Evolutionary conservation across 139 green algal genomes (phyloP), one percentile per base, ranked within the genome.

Genomic region (Chlorella sp.): DNA sequence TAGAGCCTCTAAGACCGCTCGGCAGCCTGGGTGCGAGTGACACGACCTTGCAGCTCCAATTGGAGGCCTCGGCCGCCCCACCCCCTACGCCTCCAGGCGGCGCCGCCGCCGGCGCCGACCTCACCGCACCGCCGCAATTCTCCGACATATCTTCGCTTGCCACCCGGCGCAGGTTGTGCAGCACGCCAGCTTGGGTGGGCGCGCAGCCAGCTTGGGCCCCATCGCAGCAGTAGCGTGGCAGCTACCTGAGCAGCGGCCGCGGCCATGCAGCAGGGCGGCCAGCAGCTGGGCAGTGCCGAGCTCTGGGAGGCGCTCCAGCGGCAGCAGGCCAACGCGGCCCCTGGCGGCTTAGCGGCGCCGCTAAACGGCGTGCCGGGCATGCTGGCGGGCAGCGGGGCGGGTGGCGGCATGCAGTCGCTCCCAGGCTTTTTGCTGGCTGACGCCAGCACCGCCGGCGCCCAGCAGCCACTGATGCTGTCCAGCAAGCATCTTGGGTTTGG

Each of bases 301-400:
- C 76, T 85, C 21, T 85, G 80, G 80, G 69, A 71, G 9, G 51
- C 34, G 32, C 18, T 71, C n/a, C 80, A 85, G 68, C 80, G 56
- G 47, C 80, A 85, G 67, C 80, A 82, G 36, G 28, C 63, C 36
- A 32, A 20, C 63, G 36, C 7, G 1, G 51, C 51, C 12, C 51
- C 51, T 21, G 51, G 51, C 51, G 51, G 51, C 51, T 60, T 60
- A 23, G 51, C 51, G 13, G 51, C 51, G 51, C 51, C 51, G 51
- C 13, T 60, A 2, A 60, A 60, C 51, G 51, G 51, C 51, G 51
- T 60, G 51, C 51, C 51, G 2, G 3, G 12, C 51, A 60, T 60
- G 51, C 51, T 60, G 51, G 51, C 51, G 2, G 13, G 51, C 15
- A 15, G 51, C 15, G 51, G 51, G 15, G 51, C 51, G 15, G 74